These are phyloP conservation scores for Xylogone sp. DNA, from an alignment of 2,329 filamentous ascomycete species.

Conservation along the genomic window DNA sequence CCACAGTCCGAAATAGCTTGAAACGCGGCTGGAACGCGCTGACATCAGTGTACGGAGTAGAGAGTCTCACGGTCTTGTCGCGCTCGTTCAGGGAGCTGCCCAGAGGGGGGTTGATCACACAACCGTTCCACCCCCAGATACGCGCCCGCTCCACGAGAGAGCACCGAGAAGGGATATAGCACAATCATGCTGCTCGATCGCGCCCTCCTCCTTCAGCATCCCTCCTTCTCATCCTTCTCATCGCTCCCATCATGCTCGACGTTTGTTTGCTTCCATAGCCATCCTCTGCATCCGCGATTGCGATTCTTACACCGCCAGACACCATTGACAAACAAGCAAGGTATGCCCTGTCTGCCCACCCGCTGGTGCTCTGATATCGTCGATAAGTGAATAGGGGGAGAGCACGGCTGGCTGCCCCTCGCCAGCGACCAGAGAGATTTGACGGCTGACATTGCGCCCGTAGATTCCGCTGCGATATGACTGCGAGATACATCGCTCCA, in stretches of 20 bases:
- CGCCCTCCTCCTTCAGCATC: neutral
- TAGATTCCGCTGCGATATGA: slow-evolving; percentile 15
- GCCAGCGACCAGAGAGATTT: no score
- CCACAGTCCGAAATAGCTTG: neutral
- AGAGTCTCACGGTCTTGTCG: neutral
- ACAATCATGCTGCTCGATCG: neutral
- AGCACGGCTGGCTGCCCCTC: no score
- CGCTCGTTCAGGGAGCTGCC: no score
- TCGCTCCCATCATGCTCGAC: slow-evolving; percentile 12
- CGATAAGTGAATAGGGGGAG: no score
- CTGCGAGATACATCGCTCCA: slow-evolving; percentile 21
- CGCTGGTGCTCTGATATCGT: no score
- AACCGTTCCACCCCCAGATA: neutral
- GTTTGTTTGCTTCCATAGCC: slow-evolving; percentile 11
- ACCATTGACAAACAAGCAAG: slow-evolving; percentile 9
- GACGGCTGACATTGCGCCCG: neutral
- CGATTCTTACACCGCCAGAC: slow-evolving; percentile 17
- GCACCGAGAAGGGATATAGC: neutral
- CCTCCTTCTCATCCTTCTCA: no score
- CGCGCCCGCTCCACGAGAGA: no score
- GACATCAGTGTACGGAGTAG: neutral
- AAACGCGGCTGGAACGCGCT: neutral
- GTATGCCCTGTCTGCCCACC: no score
- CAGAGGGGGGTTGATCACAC: neutral
- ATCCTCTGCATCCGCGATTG: slow-evolving; percentile 6